phyloP scores from a whole-genome alignment of 345 rosid genomes.

The Conringia planisiliqua region DNA sequence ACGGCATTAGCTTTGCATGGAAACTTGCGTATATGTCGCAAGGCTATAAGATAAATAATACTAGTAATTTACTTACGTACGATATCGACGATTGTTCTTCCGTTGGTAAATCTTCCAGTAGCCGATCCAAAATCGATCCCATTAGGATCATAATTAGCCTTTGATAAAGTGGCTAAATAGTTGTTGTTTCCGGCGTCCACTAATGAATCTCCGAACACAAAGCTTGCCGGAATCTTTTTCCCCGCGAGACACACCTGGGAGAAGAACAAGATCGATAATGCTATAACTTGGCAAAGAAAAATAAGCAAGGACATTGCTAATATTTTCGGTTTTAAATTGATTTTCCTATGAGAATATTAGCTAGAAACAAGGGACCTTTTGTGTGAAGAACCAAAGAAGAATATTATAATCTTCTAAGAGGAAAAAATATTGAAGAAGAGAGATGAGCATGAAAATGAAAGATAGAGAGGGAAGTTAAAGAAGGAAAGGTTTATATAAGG shows the following conservation, averaged over 20 bases:
- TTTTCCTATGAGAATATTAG: not conserved
- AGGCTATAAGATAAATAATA: not conserved
- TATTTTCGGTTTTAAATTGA: not conserved
- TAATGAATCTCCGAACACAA: conserved; percentile 74
- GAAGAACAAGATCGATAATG: not conserved
- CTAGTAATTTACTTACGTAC: conserved; percentile 40
- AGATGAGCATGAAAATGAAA: not conserved
- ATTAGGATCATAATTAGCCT: conserved; percentile 57
- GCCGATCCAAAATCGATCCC: conserved; percentile 59
- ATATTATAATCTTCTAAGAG: not conserved
- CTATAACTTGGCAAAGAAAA: conserved; percentile 5
- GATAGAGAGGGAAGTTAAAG: conserved; percentile 7
- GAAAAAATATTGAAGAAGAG: not conserved
- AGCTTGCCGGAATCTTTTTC: conserved; percentile 21
- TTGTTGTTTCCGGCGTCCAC: conserved; percentile 80
- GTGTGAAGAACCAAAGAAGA: conserved; percentile 15
- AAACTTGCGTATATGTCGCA: not conserved
- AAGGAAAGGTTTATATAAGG: not conserved
- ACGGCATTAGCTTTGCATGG: conserved; percentile 18
- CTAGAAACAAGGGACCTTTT: conserved; percentile 12
- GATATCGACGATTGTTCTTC: conserved; percentile 67
- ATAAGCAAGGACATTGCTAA: conserved; percentile 15
- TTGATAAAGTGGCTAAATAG: conserved; percentile 56
- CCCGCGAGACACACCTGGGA: conserved; percentile 16
- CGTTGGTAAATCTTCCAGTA: conserved; percentile 66